Conservation (phyloP, 169 alveolate genomes). For the Cryptosporidium viatorum region DNA sequence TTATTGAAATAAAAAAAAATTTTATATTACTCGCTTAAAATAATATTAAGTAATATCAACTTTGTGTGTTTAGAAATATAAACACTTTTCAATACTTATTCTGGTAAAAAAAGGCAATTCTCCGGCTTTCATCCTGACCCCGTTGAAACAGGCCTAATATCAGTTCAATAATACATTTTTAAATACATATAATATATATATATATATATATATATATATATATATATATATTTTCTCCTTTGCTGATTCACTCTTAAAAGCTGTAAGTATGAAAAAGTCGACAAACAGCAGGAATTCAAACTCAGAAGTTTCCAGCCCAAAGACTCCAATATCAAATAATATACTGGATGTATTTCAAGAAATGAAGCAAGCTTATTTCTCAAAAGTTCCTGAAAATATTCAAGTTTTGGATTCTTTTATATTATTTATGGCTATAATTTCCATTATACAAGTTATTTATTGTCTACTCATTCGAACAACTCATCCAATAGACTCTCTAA, state of each 20-base stretch:
- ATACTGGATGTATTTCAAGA: conserved; percentile 16
- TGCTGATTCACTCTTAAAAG: not conserved
- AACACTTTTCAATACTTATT: not conserved
- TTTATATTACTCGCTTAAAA: not conserved
- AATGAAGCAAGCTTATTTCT: conserved; percentile 29
- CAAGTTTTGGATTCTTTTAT: conserved; percentile 48
- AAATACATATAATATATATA: too few species aligned
- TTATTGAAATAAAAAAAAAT: not conserved
- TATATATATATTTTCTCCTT: too few species aligned
- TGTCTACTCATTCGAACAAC: conserved; percentile 38
- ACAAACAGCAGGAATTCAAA: not conserved
- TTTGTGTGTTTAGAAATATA: not conserved
- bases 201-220: too few species aligned
- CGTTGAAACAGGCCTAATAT: not conserved
- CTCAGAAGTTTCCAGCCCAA: not conserved
- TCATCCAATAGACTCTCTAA: conserved; percentile 61
- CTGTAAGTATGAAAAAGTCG: not conserved
- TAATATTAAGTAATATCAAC: not conserved
- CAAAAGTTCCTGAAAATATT: conserved; percentile 49
- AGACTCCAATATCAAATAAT: not conserved
- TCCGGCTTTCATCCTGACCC: not conserved
- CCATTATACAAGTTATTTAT: conserved; percentile 40
- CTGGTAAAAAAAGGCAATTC: not conserved
- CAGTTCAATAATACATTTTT: not conserved
- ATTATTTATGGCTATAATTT: conserved; percentile 9